These are phyloP conservation scores for Porpolomopsis calyptriformis DNA, from an alignment of 768 basidiomycete genomes.

Conservation along the genomic window DNA sequence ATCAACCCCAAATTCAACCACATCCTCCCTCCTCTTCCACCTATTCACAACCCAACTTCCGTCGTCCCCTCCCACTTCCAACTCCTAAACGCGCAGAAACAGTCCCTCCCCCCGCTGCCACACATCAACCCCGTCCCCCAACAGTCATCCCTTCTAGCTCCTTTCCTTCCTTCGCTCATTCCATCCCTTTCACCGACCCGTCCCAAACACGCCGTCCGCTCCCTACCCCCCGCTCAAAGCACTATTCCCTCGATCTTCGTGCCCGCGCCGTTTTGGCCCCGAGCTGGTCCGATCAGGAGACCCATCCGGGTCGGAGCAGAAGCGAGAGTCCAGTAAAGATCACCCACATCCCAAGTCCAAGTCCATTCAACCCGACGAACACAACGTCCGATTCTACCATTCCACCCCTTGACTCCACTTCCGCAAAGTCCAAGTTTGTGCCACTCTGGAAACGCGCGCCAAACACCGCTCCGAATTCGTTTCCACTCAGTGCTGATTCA, in stretches of 20 bases:
- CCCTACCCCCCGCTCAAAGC: not conserved
- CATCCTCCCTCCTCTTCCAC: not conserved
- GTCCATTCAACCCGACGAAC: not conserved
- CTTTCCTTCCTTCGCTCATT: not conserved
- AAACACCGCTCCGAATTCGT: constrained; percentile 6
- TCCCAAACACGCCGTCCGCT: not conserved
- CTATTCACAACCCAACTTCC: not conserved
- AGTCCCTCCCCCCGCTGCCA: constrained; percentile 2
- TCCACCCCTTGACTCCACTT: constrained; percentile 19
- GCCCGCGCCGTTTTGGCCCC: not conserved
- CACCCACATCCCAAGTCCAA: not conserved
- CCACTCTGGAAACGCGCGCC: constrained; percentile 34
- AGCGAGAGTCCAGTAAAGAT: not conserved
- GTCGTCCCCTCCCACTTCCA: constrained; percentile 11
- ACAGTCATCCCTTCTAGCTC: not conserved
- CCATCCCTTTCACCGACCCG: not conserved
- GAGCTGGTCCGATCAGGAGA: not conserved
- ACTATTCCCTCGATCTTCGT: not conserved
- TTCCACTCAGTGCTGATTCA: constrained; percentile 1
- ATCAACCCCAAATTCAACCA: not conserved
- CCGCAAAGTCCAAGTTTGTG: constrained; percentile 23
- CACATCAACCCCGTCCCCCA: not conserved
- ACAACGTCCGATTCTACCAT: constrained; percentile 11
- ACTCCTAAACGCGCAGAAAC: constrained; percentile 10
- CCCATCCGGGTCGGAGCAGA: no score